Percentiles rank a stretch among this genome's conserved stretches.
phyloP scores from a whole-genome alignment of 441 rosid species.

The Pelargonium citronellum region DNA sequence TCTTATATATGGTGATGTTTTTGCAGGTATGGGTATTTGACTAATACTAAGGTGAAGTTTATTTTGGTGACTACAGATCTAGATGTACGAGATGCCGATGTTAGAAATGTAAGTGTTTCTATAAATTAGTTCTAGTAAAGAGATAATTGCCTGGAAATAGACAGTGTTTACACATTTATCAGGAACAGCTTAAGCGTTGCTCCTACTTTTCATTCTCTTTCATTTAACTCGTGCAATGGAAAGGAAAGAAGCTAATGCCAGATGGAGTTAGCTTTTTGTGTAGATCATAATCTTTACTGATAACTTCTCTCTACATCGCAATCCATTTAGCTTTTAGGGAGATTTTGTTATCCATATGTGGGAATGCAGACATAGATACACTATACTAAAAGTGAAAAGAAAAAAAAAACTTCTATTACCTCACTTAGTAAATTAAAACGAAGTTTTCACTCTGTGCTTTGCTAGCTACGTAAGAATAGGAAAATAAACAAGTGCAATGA shows the following conservation, averaged over 20 bases:
- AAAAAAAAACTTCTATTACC: background rate
- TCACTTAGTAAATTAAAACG: background rate
- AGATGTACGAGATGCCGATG: conserved; percentile 84
- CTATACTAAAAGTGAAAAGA: background rate
- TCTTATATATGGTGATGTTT: conserved; percentile 11
- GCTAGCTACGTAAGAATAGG: background rate
- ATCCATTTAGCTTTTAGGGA: too few species aligned
- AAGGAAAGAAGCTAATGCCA: too few species aligned
- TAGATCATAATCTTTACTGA: too few species aligned
- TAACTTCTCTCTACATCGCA: too few species aligned
- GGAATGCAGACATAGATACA: too few species aligned
- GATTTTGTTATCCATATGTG: too few species aligned
- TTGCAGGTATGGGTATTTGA: conserved; percentile 77
- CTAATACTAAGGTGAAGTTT: conserved; percentile 89
- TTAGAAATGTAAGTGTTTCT: conserved; percentile 60
- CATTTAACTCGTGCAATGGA: too few species aligned
- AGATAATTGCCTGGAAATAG: background rate
- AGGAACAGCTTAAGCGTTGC: background rate
- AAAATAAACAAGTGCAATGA: background rate
- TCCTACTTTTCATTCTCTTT: too few species aligned
- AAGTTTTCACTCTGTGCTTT: background rate
- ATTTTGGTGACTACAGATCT: conserved; percentile 77
- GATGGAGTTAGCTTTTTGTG: too few species aligned
- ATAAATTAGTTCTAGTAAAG: background rate
- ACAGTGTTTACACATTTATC: background rate